A percentile compares a stretch with the other conserved stretches of the same genome.
These are phyloP conservation scores for Oxytropis ochrocephala DNA, from an alignment of 306 rosid species.

Conservation along the genomic window DNA sequence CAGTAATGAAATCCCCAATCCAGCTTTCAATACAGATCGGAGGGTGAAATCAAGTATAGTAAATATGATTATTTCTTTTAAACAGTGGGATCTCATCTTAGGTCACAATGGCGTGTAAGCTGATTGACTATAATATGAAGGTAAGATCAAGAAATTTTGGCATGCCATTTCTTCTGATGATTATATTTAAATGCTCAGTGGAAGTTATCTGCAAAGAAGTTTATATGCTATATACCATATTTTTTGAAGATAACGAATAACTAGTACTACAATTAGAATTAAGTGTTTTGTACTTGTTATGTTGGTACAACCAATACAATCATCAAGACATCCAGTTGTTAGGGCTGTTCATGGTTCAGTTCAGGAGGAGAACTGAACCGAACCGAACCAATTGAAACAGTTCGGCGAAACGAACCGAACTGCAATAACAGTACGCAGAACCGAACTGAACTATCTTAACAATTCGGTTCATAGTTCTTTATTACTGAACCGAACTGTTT, in stretches of 20 bases:
- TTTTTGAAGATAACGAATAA: no score
- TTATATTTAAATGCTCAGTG: constrained; percentile 1
- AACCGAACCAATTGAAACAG: no score
- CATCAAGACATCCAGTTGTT: background rate
- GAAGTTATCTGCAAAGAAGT: background rate
- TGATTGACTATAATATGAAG: constrained; percentile 19
- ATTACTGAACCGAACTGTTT: no score
- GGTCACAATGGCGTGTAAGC: constrained; percentile 2
- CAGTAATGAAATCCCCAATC: constrained; percentile 30
- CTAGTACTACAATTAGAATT: background rate
- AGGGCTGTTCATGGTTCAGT: no score
- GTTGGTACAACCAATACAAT: background rate
- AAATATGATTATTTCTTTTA: constrained; percentile 21
- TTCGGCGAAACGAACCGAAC: no score
- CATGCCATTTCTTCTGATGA: background rate
- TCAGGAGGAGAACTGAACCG: no score
- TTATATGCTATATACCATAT: background rate
- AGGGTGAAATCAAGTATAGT: constrained; percentile 26
- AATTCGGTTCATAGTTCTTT: no score
- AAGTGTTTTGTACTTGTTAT: background rate
- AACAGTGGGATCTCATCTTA: constrained; percentile 9
- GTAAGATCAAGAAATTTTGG: constrained; percentile 30
- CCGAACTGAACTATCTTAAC: no score
- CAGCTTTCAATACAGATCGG: constrained; percentile 12
- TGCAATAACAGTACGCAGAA: no score